Conservation (phyloP, 805 yeast genomes). For the Saturnispora sanitii region DNA sequence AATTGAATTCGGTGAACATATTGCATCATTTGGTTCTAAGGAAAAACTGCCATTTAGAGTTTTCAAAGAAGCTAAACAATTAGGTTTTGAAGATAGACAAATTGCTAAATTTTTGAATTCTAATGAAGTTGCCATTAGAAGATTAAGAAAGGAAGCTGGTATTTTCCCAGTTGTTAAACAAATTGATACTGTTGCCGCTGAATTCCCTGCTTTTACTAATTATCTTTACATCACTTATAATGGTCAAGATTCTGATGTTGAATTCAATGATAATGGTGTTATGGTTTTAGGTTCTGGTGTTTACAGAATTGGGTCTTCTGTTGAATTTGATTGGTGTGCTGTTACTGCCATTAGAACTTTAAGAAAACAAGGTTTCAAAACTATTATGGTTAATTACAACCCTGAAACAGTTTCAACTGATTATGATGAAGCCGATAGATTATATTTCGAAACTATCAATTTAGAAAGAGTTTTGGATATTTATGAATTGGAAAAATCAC, state of each 20-base stretch:
- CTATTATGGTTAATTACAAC: constrained; percentile 94
- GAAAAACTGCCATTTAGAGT: constrained; percentile 53
- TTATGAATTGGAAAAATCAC: constrained; percentile 80
- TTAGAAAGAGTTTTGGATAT: constrained; percentile 91
- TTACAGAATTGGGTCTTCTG: constrained; percentile 96
- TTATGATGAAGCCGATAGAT: constrained; percentile 95
- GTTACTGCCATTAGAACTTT: constrained; percentile 93
- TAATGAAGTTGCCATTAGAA: constrained; percentile 86
- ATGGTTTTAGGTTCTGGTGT: constrained; percentile 98
- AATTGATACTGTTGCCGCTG: constrained; percentile 98
- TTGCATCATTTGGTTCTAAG: constrained; percentile 45
- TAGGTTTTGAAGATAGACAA: constrained; percentile 96
- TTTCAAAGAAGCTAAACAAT: constrained; percentile 83
- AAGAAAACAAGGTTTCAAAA: constrained; percentile 76
- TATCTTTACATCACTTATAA: constrained; percentile 91
- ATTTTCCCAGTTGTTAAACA: constrained; percentile 89
- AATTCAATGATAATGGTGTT: constrained; percentile 85
- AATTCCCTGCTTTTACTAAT: constrained; percentile 94
- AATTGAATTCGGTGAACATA: constrained; percentile 58
- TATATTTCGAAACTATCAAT: constrained; percentile 91
- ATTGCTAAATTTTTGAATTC: constrained; percentile 81
- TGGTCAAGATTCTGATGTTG: constrained; percentile 78
- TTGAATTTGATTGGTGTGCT: constrained; percentile 99
- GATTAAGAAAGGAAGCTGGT: constrained; percentile 78
- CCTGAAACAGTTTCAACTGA: constrained; percentile 98